A percentile compares a stretch with the other conserved stretches of the same genome.
Evolutionary conservation across 306 rosid species (phyloP).

Genomic region (Vachellia collinsii): DNA sequence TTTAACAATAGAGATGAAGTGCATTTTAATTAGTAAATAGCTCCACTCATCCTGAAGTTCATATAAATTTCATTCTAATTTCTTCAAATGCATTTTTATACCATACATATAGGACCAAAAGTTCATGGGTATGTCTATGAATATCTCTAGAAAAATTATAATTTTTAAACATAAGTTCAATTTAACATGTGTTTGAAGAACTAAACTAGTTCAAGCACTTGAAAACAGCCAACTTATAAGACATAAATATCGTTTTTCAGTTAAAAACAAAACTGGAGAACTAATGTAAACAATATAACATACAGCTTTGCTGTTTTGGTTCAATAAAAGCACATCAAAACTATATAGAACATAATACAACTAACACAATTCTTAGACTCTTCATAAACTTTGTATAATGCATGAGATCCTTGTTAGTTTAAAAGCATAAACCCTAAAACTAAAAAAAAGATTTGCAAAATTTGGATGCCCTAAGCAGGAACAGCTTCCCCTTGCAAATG

Average conservation of each 20-base stretch:
- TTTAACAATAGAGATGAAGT: too few species aligned
- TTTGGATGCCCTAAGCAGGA: slow-evolving; percentile 37
- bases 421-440: neutral
- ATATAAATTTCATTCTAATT: too few species aligned
- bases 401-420: neutral
- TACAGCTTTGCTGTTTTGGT: neutral
- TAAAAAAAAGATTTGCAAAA: neutral
- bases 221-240: too few species aligned
- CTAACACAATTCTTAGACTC: neutral
- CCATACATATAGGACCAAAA: neutral
- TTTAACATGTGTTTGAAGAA: too few species aligned
- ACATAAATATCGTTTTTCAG: too few species aligned
- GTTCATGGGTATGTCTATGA: neutral
- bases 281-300: neutral
- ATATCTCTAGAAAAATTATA: too few species aligned
- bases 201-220: too few species aligned
- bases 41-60: neutral
- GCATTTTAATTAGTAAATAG: neutral
- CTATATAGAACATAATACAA: neutral
- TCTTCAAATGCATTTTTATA: neutral
- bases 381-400: neutral
- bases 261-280: too few species aligned
- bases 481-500: slow-evolving; percentile 46
- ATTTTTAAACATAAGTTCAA: too few species aligned
- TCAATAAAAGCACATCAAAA: neutral